Evolutionary conservation across 192 early-diverging fungal species (phyloP), one percentile per base, ranked within the genome.

Genomic region (Rhizoclosmatium globosum): DNA sequence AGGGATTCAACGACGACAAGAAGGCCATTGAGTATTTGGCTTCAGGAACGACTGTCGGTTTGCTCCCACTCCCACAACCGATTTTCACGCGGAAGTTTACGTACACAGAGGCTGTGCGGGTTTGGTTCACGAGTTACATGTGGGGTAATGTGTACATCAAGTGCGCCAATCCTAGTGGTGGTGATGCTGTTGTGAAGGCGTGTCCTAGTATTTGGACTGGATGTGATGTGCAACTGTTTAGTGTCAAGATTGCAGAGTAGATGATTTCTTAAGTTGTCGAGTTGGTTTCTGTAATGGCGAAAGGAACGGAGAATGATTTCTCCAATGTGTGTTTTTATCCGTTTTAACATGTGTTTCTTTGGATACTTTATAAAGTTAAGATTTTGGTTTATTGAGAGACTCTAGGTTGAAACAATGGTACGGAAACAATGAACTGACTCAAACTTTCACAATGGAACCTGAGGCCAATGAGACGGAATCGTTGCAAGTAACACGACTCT

Each of bases 1-100:
- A 94, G 59, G 79, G 84, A 3, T 78, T 91, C 42, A 91, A 91
- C 53, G 87, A 88, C 31, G 93, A 95, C 42, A 82, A 88, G 4
- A 86, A 87, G 31, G 86, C 90, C 0, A 69, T 91, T 9, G 92
- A 90, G 13, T 91, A 82, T 61, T 79, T 94, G 17, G 39, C 80
- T 42, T 77, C 57, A 21, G 84, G 84, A 58, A 89, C 88, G 6
- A 68, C 87, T 44, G 88, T 89, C 31, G 88, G 88, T 2, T 45
- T 89, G 2, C 76, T 89, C 19, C 86, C 88, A 15, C 74, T 80
- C 13, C 88, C 88, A 43, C 88, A 87, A 65, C 86, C 84, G 42
- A 73, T 89, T 42, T 81, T 76, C 57, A 72, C 81, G 47, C 73
- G 84, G 17, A 60, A 71, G 77, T 89, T 87, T 62, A 41, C 72